Evolutionary conservation across 225 moss, liverwort and hornwort species (phyloP).

Genomic region (Marchantia paleacea): DNA sequence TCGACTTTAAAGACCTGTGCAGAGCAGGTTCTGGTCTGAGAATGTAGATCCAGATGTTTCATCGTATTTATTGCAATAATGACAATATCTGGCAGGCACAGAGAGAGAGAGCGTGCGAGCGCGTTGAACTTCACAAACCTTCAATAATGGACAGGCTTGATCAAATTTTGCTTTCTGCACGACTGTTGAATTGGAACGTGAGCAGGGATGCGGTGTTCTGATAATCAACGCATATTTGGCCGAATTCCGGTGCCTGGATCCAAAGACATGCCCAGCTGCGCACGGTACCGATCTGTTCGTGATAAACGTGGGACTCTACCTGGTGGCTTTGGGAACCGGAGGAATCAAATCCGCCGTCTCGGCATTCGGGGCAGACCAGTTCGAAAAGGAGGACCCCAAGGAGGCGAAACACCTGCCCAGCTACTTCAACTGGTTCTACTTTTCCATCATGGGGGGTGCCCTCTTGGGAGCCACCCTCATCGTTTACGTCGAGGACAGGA

Average conservation of each 20-base stretch:
- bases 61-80: too few relatives aligned
- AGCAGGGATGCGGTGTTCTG: slow-evolving; percentile 8
- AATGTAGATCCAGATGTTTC: too few relatives aligned
- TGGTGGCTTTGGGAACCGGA: slow-evolving; percentile 25
- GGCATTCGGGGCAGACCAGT: slow-evolving; percentile 26
- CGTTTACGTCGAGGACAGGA: slow-evolving; percentile 23
- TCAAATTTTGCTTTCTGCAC: too few relatives aligned
- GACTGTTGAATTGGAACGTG: too few relatives aligned
- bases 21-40: too few relatives aligned
- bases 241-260: not conserved
- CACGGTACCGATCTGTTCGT: slow-evolving; percentile 11
- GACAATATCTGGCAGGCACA: too few relatives aligned
- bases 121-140: too few relatives aligned
- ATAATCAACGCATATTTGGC: slow-evolving; percentile 10
- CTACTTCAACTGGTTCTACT: slow-evolving; percentile 32
- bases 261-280: not conserved
- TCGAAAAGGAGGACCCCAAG: slow-evolving; percentile 23
- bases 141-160: too few relatives aligned
- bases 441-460: slow-evolving; percentile 4
- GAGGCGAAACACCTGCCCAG: slow-evolving; percentile 12
- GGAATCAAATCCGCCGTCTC: slow-evolving; percentile 30
- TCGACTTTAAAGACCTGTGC: too few relatives aligned
- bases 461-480: slow-evolving; percentile 5
- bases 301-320: slow-evolving; percentile 24
- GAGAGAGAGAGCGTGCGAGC: too few relatives aligned